Base-by-base conservation (phyloP, 768 basidiomycete genomes). In the Amanita jacksonii region DNA sequence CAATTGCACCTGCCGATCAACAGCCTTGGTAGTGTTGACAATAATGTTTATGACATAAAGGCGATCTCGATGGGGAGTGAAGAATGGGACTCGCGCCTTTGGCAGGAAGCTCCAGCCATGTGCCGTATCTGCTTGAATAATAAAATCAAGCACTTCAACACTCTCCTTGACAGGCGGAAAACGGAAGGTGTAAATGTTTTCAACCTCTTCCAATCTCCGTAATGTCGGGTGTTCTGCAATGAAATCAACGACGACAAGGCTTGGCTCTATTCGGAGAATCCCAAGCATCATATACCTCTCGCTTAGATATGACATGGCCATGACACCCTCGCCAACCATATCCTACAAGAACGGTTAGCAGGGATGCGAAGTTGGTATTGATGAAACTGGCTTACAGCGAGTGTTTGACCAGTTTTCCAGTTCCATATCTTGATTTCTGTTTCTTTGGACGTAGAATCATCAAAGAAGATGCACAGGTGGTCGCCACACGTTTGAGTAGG, bases 361-460 rank as follows among this genome's bases (percentile, higher is more conserved):
- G 7, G 12, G 27, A 12, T 28, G 6, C 27, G 12, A 28, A 6
- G 12, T 6, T 28, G 6, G 27, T 12, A 12, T 28, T 6, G 7
- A 28, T 12, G n/a, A 16, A 22, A 32, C n/a, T 12, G 16, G 63
- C 73, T 64, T 52, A 83, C 81, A 49, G 72, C 47, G 51, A 76
- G 55, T 5, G 63, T 54, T 8, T 56, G 51, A 5, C 77, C 77
- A 4, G 71, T 76, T 53, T 73, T 74, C 83, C 81, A 85, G 44
- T 84, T 70, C 80, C 79, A 85, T 16, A 80, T 60, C 16, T 70
- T 59, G 8, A 83, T 54, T 50, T 77, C 72, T 22, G 66, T 71
- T 35, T 62, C 63, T 27, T 54, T 54, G 6, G 43, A 47, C 30
- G 59, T 62, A 6, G 45, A 45, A 45, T 59, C 58, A 40, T 62